A percentile compares a stretch with the other conserved stretches of the same genome.
Evolutionary conservation across 1,284 basidiomycete genomes (phyloP).

Genomic region (Ustilago sp.): DNA sequence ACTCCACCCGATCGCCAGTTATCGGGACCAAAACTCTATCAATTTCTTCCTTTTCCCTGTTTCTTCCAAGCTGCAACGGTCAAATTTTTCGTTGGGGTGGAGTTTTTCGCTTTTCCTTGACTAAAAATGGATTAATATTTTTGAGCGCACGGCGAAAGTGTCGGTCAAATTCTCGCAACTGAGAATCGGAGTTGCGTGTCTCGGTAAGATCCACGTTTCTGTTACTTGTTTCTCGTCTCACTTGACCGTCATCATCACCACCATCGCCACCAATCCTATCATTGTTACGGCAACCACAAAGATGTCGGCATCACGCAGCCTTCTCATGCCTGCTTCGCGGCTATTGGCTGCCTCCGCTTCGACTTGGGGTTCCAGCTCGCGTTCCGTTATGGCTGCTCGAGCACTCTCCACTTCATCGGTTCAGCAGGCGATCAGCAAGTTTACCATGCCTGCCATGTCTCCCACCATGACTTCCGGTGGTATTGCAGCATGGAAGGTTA

Average conservation of each 20-base stretch:
- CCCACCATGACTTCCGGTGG: constrained; percentile 68
- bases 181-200: background rate
- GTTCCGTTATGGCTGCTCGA: constrained; percentile 17
- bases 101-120: constrained; percentile 12
- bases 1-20: no score
- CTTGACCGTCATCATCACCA: constrained; percentile 5
- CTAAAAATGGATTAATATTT: constrained; percentile 24
- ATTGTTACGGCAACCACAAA: constrained; percentile 1
- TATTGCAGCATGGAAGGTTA: constrained; percentile 69
- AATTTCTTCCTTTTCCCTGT: background rate
- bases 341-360: constrained; percentile 26
- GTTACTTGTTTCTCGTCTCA: constrained; percentile 4
- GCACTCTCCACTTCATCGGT: constrained; percentile 38
- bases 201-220: background rate
- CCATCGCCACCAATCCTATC: constrained; percentile 5
- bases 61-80: constrained; percentile 7
- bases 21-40: no score
- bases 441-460: constrained; percentile 68
- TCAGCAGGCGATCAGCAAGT: constrained; percentile 53
- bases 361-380: constrained; percentile 24
- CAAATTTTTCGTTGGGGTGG: constrained; percentile 19
- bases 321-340: constrained; percentile 28
- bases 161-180: constrained; percentile 20
- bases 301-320: constrained; percentile 38
- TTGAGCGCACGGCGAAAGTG: background rate